Evolutionary conservation across 2,329 filamentous ascomycete species (phyloP).

Genomic region (Magnaporthiopsis incrustans): DNA sequence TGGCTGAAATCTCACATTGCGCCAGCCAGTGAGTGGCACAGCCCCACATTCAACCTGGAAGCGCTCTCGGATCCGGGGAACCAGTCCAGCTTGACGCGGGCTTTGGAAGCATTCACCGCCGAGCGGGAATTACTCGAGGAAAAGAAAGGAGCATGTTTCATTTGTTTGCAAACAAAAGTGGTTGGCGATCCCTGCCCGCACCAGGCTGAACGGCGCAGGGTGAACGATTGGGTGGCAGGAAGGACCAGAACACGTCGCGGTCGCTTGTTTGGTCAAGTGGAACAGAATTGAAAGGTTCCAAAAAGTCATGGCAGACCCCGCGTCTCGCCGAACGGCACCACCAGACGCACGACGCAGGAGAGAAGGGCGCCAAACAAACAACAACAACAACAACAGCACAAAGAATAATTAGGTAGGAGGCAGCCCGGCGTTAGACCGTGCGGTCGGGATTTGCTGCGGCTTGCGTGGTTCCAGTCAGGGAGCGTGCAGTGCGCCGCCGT

Average conservation of each 20-base stretch:
- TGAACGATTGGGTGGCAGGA: not conserved
- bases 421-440: not conserved
- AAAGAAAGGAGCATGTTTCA: not conserved
- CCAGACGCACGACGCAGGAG: too few relatives aligned
- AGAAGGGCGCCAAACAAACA: too few relatives aligned
- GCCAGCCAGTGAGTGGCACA: too few relatives aligned
- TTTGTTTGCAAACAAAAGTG: not conserved
- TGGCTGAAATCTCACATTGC: not conserved
- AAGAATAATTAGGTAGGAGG: not conserved
- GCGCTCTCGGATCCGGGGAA: not conserved
- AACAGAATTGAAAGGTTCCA: not conserved
- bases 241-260: not conserved
- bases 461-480: not conserved
- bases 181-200: not conserved
- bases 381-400: not conserved
- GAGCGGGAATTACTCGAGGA: too few relatives aligned
- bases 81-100: not conserved
- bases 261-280: not conserved
- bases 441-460: not conserved
- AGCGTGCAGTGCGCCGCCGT: too few relatives aligned
- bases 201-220: not conserved
- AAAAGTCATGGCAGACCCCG: too few relatives aligned
- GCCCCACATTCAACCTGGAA: too few relatives aligned
- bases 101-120: not conserved
- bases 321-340: too few relatives aligned